Percentiles rank a stretch among this genome's conserved stretches.
phyloP scores from a whole-genome alignment of 148 eudicot genomes.

The Rhododendron ferrugineum region DNA sequence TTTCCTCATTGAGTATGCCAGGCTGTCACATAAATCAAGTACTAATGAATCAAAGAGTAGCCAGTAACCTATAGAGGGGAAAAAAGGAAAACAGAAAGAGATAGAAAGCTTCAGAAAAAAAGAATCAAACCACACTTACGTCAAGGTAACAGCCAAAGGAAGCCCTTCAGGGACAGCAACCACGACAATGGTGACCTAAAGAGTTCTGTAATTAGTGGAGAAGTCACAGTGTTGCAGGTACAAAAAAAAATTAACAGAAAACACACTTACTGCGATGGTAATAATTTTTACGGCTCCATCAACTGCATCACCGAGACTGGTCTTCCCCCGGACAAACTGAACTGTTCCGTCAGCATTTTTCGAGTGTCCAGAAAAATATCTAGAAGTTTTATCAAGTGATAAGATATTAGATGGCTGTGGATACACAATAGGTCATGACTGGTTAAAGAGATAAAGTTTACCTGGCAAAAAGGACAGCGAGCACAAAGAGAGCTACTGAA shows the following conservation, averaged over 20 bases:
- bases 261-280: conserved; percentile 66
- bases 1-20: conserved; percentile 97
- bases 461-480: conserved; percentile 59
- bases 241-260: neutral
- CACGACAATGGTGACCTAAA: conserved; percentile 92
- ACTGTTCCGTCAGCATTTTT: conserved; percentile 55
- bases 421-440: neutral
- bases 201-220: conserved; percentile 17
- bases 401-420: neutral
- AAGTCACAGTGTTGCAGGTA: neutral
- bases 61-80: neutral
- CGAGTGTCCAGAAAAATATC: conserved; percentile 71
- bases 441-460: conserved; percentile 17
- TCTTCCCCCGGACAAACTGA: conserved; percentile 57
- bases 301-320: conserved; percentile 43
- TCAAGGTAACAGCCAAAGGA: conserved; percentile 87
- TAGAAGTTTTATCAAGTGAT: conserved; percentile 16
- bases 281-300: conserved; percentile 61
- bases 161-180: conserved; percentile 99
- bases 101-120: neutral
- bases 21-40: conserved; percentile 36
- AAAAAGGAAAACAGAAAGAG: neutral
- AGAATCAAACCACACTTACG: conserved; percentile 43
- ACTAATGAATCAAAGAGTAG: neutral
- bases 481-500: conserved; percentile 69